A percentile compares a stretch with the other conserved stretches of the same genome.
phyloP scores from a whole-genome alignment of 1,284 basidiomycete genomes.

The Malassezia japonica region DNA sequence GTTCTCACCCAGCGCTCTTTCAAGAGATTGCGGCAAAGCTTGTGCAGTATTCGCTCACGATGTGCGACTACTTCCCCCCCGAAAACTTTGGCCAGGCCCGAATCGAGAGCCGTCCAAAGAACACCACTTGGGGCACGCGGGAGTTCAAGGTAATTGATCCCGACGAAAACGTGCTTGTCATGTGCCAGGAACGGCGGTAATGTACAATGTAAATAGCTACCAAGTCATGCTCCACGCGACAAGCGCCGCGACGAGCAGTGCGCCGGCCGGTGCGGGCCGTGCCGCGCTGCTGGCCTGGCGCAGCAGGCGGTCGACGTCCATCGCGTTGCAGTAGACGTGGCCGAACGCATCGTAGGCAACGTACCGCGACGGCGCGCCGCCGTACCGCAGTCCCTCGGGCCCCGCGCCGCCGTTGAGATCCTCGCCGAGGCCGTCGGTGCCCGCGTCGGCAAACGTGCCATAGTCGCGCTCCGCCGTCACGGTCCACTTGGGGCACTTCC shows the following conservation, averaged over 20 bases:
- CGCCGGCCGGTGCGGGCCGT: background rate
- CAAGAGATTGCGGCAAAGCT: conserved; percentile 4
- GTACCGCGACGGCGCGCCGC: conserved; percentile 31
- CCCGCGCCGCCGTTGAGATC: conserved; percentile 39
- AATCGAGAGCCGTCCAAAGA: conserved; percentile 25
- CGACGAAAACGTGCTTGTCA: conserved; percentile 30
- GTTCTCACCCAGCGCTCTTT: conserved; percentile 7
- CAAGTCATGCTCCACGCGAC: background rate
- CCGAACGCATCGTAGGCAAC: conserved; percentile 45
- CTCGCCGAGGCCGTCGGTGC: conserved; percentile 29
- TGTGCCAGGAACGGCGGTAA: conserved; percentile 11
- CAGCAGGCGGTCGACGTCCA: conserved; percentile 38
- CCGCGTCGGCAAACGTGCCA: conserved; percentile 45
- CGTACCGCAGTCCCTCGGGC: conserved; percentile 30
- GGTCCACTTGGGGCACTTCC: conserved; percentile 43
- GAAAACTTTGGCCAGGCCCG: conserved; percentile 23
- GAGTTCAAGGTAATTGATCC: conserved; percentile 31
- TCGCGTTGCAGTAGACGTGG: conserved; percentile 41
- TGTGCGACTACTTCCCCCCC: conserved; percentile 28
- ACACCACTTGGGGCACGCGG: conserved; percentile 29
- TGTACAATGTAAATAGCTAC: background rate
- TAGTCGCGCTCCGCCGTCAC: conserved; percentile 43
- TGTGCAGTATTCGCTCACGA: background rate
- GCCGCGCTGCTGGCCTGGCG: conserved; percentile 9
- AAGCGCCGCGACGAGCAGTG: background rate